Percentiles rank a stretch among this genome's conserved stretches.
Evolutionary conservation across 2,329 filamentous ascomycete species (phyloP).

Genomic region (Fusarium sublunatum): DNA sequence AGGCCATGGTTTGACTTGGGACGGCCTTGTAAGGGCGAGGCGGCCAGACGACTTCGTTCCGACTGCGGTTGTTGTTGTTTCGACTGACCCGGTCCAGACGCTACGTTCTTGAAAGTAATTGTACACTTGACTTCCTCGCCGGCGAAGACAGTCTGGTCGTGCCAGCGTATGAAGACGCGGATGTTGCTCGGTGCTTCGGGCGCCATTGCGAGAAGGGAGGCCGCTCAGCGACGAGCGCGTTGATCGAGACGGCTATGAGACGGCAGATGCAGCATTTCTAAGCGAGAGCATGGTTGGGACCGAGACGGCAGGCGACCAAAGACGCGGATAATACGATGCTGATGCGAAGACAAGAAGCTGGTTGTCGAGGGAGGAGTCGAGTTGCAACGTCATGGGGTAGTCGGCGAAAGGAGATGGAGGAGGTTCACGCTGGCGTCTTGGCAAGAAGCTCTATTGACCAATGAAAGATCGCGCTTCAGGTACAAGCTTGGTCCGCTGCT

Average conservation of each 20-base stretch:
- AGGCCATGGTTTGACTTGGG: slow-evolving; percentile 58
- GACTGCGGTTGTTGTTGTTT: slow-evolving; percentile 42
- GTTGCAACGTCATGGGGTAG: slow-evolving; percentile 46
- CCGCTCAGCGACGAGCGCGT: slow-evolving; percentile 49
- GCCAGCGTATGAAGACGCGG: slow-evolving; percentile 95
- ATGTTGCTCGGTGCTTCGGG: slow-evolving; percentile 73
- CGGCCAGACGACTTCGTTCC: slow-evolving; percentile 53
- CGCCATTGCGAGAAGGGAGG: slow-evolving; percentile 57
- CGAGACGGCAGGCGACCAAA: slow-evolving; percentile 8
- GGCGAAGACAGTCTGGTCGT: slow-evolving; percentile 92
- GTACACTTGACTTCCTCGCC: slow-evolving; percentile 96
- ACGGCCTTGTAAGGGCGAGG: slow-evolving; percentile 58
- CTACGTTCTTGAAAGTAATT: slow-evolving; percentile 94
- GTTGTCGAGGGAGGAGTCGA: slow-evolving; percentile 37
- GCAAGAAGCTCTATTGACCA: slow-evolving; percentile 39
- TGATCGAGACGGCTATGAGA: slow-evolving; percentile 41
- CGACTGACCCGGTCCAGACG: slow-evolving; percentile 56
- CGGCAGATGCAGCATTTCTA: slow-evolving; percentile 49
- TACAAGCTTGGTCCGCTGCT: slow-evolving; percentile 29
- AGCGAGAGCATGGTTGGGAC: slow-evolving; percentile 36
- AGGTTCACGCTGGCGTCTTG: slow-evolving; percentile 44
- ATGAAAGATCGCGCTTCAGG: slow-evolving; percentile 36
- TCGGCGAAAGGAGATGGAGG: slow-evolving; percentile 46
- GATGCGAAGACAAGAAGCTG: slow-evolving; percentile 28
- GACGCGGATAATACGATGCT: slow-evolving; percentile 16